Percentiles rank a stretch among this genome's conserved stretches.
Conservation (phyloP, 495 filamentous ascomycete species). For the Pseudomonodictys pantanalensis region DNA sequence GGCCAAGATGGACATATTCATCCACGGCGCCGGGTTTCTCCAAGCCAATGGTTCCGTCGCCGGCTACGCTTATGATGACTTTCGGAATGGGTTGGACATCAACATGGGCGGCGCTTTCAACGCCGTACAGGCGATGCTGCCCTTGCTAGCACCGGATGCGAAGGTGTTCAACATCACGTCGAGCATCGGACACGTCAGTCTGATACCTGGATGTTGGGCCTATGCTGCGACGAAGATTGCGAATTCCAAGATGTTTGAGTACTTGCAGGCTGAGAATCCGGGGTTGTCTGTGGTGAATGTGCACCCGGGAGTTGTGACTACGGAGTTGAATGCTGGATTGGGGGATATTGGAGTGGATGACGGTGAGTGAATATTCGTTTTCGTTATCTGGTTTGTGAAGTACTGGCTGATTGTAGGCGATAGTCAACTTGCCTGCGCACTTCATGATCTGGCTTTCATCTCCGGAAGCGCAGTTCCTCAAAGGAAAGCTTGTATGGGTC, state of each 20-base stretch:
- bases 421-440: slow-evolving; percentile 44
- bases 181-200: slow-evolving; percentile 42
- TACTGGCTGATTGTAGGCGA: slow-evolving; percentile 5
- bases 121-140: slow-evolving; percentile 45
- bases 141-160: slow-evolving; percentile 39
- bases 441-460: slow-evolving; percentile 53
- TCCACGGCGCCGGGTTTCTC: slow-evolving; percentile 23
- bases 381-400: slow-evolving; percentile 2
- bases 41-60: slow-evolving; percentile 36
- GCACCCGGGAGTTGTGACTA: slow-evolving; percentile 48
- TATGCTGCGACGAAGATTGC: slow-evolving; percentile 47
- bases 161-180: slow-evolving; percentile 44
- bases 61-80: slow-evolving; percentile 36
- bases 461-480: slow-evolving; percentile 48
- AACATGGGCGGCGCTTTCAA: slow-evolving; percentile 44
- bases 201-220: slow-evolving; percentile 33
- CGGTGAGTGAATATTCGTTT: slow-evolving; percentile 9
- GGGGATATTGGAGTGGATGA: slow-evolving; percentile 40
- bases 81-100: slow-evolving; percentile 39
- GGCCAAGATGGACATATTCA: slow-evolving; percentile 30
- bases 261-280: slow-evolving; percentile 39
- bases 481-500: slow-evolving; percentile 47
- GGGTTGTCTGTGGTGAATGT: slow-evolving; percentile 45
- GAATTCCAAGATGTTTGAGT: slow-evolving; percentile 44
- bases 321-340: slow-evolving; percentile 43